Evolutionary conservation across 495 filamentous ascomycete species (phyloP).

Genomic region (Neurospora cerealis): DNA sequence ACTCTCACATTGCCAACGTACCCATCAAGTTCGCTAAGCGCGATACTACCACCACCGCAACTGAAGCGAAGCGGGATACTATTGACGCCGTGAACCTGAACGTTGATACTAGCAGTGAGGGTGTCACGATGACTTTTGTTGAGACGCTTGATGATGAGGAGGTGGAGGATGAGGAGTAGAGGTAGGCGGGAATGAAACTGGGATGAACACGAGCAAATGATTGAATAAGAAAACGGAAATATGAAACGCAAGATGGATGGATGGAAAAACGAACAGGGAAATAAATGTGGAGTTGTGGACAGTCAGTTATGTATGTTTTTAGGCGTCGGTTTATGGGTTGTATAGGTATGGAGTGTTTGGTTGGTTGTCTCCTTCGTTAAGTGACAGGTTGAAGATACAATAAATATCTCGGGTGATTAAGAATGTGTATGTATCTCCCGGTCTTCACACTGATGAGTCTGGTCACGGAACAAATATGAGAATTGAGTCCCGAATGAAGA

Average conservation of each 20-base stretch:
- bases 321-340: background rate
- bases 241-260: background rate
- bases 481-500: background rate
- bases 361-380: background rate
- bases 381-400: background rate
- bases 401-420: background rate
- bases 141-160: constrained; percentile 32
- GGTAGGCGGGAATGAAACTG: background rate
- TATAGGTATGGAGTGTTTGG: background rate
- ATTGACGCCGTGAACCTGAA: constrained; percentile 42
- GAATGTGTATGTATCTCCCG: background rate
- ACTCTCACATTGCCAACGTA: constrained; percentile 12
- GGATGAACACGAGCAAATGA: background rate
- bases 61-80: background rate
- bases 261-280: background rate
- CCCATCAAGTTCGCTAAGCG: constrained; percentile 16
- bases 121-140: constrained; percentile 41
- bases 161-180: constrained; percentile 13
- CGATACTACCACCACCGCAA: constrained; percentile 9
- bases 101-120: constrained; percentile 31
- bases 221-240: background rate
- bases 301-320: background rate
- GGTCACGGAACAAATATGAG: background rate
- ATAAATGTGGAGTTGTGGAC: background rate
- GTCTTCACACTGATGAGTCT: background rate